phyloP scores from a whole-genome alignment of 1,284 basidiomycete genomes.

The Phellinidium pouzarii region DNA sequence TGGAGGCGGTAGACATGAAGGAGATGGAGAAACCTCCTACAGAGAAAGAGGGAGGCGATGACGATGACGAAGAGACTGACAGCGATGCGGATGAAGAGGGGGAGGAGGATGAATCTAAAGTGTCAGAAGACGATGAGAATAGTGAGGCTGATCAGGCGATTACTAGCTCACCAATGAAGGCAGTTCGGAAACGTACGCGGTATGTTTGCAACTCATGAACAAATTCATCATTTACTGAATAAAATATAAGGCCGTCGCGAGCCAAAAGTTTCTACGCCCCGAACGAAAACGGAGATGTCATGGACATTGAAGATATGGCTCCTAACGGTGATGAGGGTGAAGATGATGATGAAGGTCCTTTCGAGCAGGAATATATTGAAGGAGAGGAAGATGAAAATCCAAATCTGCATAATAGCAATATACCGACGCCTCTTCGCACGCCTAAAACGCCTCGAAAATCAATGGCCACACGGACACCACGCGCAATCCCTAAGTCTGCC shows the following conservation, averaged over 20 bases:
- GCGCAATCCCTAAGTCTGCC: constrained; percentile 18
- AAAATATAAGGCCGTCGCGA: constrained; percentile 15
- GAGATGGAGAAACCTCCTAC: constrained; percentile 48
- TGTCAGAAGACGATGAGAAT: constrained; percentile 22
- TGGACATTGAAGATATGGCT: constrained; percentile 23
- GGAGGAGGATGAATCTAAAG: constrained; percentile 21
- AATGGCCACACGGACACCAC: constrained; percentile 18
- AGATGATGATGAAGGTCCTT: constrained; percentile 28
- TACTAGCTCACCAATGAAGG: constrained; percentile 17
- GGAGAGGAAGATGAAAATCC: constrained; percentile 30
- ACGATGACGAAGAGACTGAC: constrained; percentile 36
- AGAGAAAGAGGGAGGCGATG: constrained; percentile 46
- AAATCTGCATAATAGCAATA: constrained; percentile 23
- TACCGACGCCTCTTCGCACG: constrained; percentile 16
- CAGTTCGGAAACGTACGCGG: constrained; percentile 16
- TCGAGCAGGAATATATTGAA: constrained; percentile 33
- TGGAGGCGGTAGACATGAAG: constrained; percentile 54
- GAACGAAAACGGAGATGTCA: constrained; percentile 24
- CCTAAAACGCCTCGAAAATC: constrained; percentile 20
- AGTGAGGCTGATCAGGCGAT: constrained; percentile 6
- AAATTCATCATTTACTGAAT: neutral
- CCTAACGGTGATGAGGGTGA: constrained; percentile 30
- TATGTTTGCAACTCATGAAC: neutral
- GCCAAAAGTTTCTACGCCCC: constrained; percentile 11
- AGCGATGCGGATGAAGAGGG: constrained; percentile 31